Evolutionary conservation across 371 early-diverging fungal species (phyloP), one percentile per base, ranked within the genome.

Genomic region (Rhizopus arrhizus): DNA sequence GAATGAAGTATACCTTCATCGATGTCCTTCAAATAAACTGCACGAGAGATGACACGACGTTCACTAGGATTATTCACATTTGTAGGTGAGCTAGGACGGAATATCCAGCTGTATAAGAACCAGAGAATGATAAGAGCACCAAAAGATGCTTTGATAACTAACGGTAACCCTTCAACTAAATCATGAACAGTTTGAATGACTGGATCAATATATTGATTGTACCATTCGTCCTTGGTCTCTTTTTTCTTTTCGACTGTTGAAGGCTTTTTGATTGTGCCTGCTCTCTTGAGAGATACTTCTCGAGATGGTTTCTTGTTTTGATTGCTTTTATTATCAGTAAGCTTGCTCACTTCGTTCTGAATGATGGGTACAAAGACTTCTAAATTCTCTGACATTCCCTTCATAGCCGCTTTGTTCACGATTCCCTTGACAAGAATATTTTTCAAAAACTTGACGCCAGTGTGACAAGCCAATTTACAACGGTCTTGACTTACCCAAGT

Each of bases 401-500:
- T 75, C 41, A 74, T 57, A 10, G 81, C 75, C 7, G 77, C 78
- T 40, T 77, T 77, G 49, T 56, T 75, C 5, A 77, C 69, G 57
- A 77, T 70, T 61, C 81, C 78, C 63, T 84, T 84, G 32, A 83
- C 82, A 36, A 85, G 54, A 4, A 81, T 73, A 52, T 70, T 82
- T 64, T 85, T 85, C 43, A 82, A 59, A 65, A 78, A 85, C 34
- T 81, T 75, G 40, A 85, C 82, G 31, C 83, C 83, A 11, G 74
- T 76, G 22, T 79, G 70, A 56, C 79, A 83, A 1, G 65, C 69
- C 12, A 85, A 63, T 47, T 77, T 84, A 60, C 81, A 78, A 8
- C 62, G 68, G 16, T 72, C 68, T 34, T 72, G 69, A 53, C 53
- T 62, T 10, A 82, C 70, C 69, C 70, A 83, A 0, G 82, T 80